Evolutionary conservation across 75 land plant genomes (phyloP), one percentile per base, ranked within the genome.

Genomic region (Gnetum montanum): DNA sequence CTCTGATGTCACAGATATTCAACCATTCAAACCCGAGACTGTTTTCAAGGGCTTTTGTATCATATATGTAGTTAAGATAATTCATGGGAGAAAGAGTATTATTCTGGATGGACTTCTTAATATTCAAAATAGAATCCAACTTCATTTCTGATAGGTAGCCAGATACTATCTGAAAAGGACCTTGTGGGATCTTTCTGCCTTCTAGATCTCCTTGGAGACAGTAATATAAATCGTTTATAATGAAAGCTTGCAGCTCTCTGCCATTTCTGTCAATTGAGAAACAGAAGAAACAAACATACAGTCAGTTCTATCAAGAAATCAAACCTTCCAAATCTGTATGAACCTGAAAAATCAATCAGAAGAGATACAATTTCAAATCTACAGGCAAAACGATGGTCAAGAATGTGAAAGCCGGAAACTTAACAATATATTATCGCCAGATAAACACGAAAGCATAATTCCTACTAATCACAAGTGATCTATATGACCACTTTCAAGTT

Each of bases 171-270:
- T 77, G 72, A 44, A 89, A 89, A 47, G 86, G 70, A 2, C 98
- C 86, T 59, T 67, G 46, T 27, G 72, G 63, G 1, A 89, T 73
- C 10, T 68, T 74, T 54, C 87, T 82, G 6, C 90, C 90, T 49
- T 80, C 82, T 25, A 89, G 61, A 67, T 84, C 84, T 63, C 95
- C 90, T 75, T 77, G 73, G 13, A 93, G 64, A 65, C 89, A 90
- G 59, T 80, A 71, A 50, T 64, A 82, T 25, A 93, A 84, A 65
- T 93, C 95, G 65, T 67, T 80, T 27, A 93, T 45, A 22, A 93
- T 61, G 49, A 88, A 69, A 31, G 18, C 49, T 18, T 65, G 55
- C 15, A 76, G 61, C 4, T 79, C 72, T 43, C 62, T 61, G 5
- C 78, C 85, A 35, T 59, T 71, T 49, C 97, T 91, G 81, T 34